Evolutionary conservation across 495 filamentous ascomycete species (phyloP).

Genomic region (Aspergillus incahuasiensis): DNA sequence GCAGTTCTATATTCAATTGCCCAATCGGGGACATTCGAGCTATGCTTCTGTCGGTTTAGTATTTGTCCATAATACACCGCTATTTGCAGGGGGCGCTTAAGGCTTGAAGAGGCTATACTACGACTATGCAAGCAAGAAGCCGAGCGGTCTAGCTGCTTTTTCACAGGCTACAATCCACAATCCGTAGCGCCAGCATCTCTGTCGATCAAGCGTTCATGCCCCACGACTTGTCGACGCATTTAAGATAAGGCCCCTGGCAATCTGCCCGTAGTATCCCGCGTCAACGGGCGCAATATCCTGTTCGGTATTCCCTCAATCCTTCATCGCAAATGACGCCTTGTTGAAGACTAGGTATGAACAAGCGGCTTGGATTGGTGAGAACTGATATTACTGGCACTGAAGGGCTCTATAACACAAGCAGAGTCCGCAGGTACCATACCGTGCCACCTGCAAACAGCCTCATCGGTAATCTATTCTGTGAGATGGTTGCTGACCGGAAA

Average conservation of each 20-base stretch:
- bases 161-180: too few species aligned
- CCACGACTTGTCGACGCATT: too few species aligned
- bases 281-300: too few species aligned
- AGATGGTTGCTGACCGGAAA: neutral
- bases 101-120: neutral
- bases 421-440: neutral
- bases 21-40: constrained; percentile 1
- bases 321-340: too few species aligned
- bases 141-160: too few species aligned
- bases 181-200: too few species aligned
- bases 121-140: neutral
- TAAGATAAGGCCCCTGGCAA: too few species aligned
- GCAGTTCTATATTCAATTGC: neutral
- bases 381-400: neutral
- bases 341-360: too few species aligned
- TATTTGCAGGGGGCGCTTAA: neutral
- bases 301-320: too few species aligned
- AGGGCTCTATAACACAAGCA: neutral
- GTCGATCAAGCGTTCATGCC: too few species aligned
- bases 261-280: too few species aligned
- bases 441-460: neutral
- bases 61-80: constrained; percentile 9
- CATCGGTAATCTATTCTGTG: neutral
- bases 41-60: neutral
- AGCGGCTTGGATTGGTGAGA: neutral